phyloP scores from a whole-genome alignment of 208 protist species.

The Crithidia brevicula region DNA sequence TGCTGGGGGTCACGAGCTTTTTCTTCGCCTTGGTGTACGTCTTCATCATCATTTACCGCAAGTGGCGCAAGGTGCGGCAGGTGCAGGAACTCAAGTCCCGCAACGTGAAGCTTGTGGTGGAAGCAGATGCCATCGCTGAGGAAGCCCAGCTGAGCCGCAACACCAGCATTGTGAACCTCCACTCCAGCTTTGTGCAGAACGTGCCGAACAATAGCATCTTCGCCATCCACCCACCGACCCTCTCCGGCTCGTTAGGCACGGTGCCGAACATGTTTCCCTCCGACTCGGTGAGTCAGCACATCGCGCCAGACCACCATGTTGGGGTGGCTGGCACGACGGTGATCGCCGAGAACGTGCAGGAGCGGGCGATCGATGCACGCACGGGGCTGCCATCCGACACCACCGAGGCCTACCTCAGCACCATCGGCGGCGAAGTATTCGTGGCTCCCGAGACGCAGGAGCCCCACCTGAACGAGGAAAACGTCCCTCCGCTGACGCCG shows the following conservation, averaged over 20 bases:
- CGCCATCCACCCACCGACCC: slow-evolving; percentile 11
- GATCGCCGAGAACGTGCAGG: slow-evolving; percentile 16
- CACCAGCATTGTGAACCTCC: slow-evolving; percentile 43
- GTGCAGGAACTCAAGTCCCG: slow-evolving; percentile 38
- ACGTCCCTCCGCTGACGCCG: slow-evolving; percentile 58
- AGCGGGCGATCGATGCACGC: slow-evolving; percentile 20
- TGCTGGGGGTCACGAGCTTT: slow-evolving; percentile 54
- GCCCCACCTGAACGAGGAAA: slow-evolving; percentile 48
- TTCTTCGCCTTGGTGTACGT: slow-evolving; percentile 48
- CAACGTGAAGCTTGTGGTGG: slow-evolving; percentile 41
- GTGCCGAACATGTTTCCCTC: slow-evolving; percentile 11
- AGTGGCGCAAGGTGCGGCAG: slow-evolving; percentile 39
- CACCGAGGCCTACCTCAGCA: slow-evolving; percentile 56
- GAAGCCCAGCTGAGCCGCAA: slow-evolving; percentile 46
- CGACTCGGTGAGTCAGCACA: background rate
- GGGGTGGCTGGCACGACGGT: slow-evolving; percentile 17
- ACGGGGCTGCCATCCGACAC: slow-evolving; percentile 44
- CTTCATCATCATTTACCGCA: slow-evolving; percentile 42
- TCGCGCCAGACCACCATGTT: background rate
- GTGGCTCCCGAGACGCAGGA: slow-evolving; percentile 37
- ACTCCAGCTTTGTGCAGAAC: slow-evolving; percentile 46
- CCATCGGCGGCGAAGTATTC: slow-evolving; percentile 46
- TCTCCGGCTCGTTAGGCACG: background rate
- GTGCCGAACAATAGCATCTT: slow-evolving; percentile 47
- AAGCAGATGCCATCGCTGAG: slow-evolving; percentile 48